phyloP scores from a whole-genome alignment of 2,329 filamentous ascomycete species.

The Penicillium italicum region DNA sequence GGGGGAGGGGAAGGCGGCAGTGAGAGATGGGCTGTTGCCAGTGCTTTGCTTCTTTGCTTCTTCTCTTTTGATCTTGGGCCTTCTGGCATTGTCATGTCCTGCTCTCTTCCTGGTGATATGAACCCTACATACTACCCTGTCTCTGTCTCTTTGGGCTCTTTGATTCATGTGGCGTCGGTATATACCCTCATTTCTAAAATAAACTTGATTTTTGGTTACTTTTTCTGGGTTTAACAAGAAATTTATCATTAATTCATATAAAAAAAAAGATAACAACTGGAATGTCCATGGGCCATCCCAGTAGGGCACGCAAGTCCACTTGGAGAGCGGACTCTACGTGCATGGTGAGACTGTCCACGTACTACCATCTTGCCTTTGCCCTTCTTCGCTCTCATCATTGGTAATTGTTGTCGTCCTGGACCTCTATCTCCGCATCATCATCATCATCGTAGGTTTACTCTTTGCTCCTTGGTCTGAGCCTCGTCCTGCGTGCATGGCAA shows the following conservation, averaged over 20 bases:
- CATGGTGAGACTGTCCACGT: background rate
- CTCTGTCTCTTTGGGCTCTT: background rate
- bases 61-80: background rate
- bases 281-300: background rate
- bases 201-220: background rate
- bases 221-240: background rate
- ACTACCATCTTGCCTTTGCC: background rate
- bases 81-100: conserved; percentile 1
- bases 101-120: background rate
- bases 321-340: background rate
- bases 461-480: background rate
- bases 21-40: conserved; percentile 13
- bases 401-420: background rate
- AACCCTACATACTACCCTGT: background rate
- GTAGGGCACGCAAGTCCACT: background rate
- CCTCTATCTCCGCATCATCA: too few relatives aligned
- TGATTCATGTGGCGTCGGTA: conserved; percentile 10
- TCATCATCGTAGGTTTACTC: background rate
- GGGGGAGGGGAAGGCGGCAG: conserved; percentile 38
- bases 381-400: background rate
- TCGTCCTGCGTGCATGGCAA: background rate
- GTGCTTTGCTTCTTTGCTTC: background rate
- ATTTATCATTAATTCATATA: background rate
- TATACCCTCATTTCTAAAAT: conserved; percentile 11
- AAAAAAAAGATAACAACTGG: background rate